Evolutionary conservation across 139 green algal species (phyloP), one percentile per base, ranked within the genome.

Genomic region (Chlamydomonas eustigma): DNA sequence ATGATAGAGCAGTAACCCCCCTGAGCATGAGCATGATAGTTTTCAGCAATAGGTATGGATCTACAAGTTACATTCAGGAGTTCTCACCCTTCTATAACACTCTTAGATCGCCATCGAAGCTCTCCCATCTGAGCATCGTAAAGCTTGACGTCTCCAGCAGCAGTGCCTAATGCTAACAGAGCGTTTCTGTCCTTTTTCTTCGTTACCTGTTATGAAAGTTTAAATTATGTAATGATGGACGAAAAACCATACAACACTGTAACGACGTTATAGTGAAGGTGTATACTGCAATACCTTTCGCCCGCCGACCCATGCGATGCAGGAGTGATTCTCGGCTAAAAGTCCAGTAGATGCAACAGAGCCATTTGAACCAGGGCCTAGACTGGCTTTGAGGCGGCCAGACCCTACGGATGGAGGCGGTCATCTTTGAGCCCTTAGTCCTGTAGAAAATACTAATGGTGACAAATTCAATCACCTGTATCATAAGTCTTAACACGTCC

Each of bases 1-100:
- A 77, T 0, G 65, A 67, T 4, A 85, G 63, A 63, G 78, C 74
- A 12, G 50, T 50, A 28, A 90, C 84, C 52, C 78, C 79, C 76
- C 83, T 88, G 79, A 38, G 24, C 67, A 52, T 6, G n/a, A 38
- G 67, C 22, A 51, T 36, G 3, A 38, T 74, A 35, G n/a, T n/a
- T n/a, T n/a, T n/a, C n/a, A n/a, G n/a, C n/a, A n/a, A n/a, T n/a
- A n/a, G n/a, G n/a, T n/a, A n/a, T n/a, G n/a, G n/a, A n/a, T n/a
- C n/a, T n/a, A n/a, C n/a, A n/a, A n/a, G n/a, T n/a, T n/a, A n/a
- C n/a, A n/a, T n/a, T n/a, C n/a, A n/a, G n/a, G n/a, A n/a, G n/a
- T n/a, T 1, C 84, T 73, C 44, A 92, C 89, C 89, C 89, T 71
- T 91, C 83, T 32, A 91, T 82, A 69, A 71, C 85, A 36, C 72